Percentiles rank a stretch among this genome's conserved stretches.
Conservation (phyloP, 176 grass and related monocot species). For the Carex pumila region DNA sequence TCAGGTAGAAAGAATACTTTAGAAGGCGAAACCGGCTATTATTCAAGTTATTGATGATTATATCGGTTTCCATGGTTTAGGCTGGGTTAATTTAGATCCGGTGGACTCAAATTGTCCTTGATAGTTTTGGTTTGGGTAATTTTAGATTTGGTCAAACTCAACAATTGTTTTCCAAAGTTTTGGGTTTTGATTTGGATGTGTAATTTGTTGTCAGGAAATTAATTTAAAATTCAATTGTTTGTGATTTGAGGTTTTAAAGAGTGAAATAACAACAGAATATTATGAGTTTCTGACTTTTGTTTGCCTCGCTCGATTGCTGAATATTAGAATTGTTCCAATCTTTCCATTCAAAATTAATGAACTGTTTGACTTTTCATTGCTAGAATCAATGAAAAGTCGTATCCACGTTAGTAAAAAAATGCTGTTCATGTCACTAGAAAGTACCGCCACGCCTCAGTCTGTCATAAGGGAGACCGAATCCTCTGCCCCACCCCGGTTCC, state of each 20-base stretch:
- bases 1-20: slow-evolving; percentile 38
- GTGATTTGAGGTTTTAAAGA: slow-evolving; percentile 2
- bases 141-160: neutral
- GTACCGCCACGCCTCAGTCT: too few relatives aligned
- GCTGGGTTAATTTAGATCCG: neutral
- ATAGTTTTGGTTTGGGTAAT: neutral
- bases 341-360: neutral
- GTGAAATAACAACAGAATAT: neutral
- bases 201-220: neutral
- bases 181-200: neutral
- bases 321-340: neutral
- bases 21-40: neutral
- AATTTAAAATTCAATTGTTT: neutral
- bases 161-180: slow-evolving; percentile 1
- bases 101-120: neutral
- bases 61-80: neutral
- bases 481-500: too few relatives aligned
- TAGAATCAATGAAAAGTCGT: neutral
- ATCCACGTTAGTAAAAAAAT: neutral
- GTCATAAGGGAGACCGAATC: too few relatives aligned
- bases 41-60: neutral
- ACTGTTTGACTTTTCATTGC: neutral
- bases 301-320: neutral
- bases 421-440: neutral
- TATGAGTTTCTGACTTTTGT: neutral